Conservation (phyloP, 257 asterid species). For the Pogostemon cablin region DNA sequence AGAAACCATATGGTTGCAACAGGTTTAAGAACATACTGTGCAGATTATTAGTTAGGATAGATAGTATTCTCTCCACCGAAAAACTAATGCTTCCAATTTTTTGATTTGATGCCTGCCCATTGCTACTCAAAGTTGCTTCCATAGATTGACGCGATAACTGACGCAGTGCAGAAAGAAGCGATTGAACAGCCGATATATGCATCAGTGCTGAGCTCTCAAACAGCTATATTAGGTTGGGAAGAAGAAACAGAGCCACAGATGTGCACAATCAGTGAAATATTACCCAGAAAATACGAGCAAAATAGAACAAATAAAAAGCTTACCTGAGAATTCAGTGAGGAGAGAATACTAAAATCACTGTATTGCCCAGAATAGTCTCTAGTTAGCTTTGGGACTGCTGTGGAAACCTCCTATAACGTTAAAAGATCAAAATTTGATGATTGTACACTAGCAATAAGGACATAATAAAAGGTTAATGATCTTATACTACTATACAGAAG, state of each 20-base stretch:
- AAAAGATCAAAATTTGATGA: conserved; percentile 29
- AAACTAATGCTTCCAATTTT: conserved; percentile 83
- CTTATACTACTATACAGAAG: conserved; percentile 23
- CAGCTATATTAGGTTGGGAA: conserved; percentile 48
- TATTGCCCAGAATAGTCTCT: conserved; percentile 94
- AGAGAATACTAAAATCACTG: conserved; percentile 91
- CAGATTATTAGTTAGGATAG: conserved; percentile 83
- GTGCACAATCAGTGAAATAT: conserved; percentile 26
- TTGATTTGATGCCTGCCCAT: conserved; percentile 74
- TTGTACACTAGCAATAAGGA: conserved; percentile 20
- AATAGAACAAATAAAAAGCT: conserved; percentile 21
- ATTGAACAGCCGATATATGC: conserved; percentile 88
- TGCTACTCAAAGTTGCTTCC: conserved; percentile 64
- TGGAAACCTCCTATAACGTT: conserved; percentile 76
- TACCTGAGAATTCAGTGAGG: conserved; percentile 94
- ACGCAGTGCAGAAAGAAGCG: conserved; percentile 91
- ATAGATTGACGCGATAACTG: conserved; percentile 83
- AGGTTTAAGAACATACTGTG: conserved; percentile 67
- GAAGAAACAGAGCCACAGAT: conserved; percentile 22
- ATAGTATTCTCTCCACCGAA: conserved; percentile 87
- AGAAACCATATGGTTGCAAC: conserved; percentile 33
- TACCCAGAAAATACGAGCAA: conserved; percentile 18
- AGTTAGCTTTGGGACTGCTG: conserved; percentile 75
- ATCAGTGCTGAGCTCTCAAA: conserved; percentile 95
- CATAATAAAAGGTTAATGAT: not conserved